Percentiles rank a stretch among this genome's conserved stretches.
phyloP scores from a whole-genome alignment of 331 rosid species.

The Malus hybrid region DNA sequence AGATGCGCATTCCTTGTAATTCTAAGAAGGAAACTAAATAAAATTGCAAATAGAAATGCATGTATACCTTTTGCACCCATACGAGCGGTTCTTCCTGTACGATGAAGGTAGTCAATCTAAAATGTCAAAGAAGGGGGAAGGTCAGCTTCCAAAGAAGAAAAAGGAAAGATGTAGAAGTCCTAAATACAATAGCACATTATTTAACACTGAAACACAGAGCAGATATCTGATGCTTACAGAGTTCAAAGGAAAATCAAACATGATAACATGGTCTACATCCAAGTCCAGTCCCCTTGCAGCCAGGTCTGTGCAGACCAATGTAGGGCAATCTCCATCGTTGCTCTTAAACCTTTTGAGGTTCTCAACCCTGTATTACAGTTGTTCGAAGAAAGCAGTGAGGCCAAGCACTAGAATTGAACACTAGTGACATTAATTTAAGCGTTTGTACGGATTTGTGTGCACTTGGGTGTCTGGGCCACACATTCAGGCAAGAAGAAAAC shows the following conservation, averaged over 20 bases:
- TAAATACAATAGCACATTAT: not conserved
- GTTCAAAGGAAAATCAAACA: conserved; percentile 94
- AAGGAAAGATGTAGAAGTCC: not conserved
- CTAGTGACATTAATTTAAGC: not conserved
- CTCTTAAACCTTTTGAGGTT: conserved; percentile 85
- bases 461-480: not conserved
- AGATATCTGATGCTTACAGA: conserved; percentile 46
- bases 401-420: conserved; percentile 11
- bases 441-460: not conserved
- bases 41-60: conserved; percentile 2
- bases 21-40: not conserved
- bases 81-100: conserved; percentile 99
- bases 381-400: conserved; percentile 5
- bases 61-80: conserved; percentile 93
- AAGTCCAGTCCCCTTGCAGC: conserved; percentile 97
- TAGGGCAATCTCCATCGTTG: conserved; percentile 80
- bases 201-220: not conserved
- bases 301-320: conserved; percentile 91
- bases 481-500: not conserved
- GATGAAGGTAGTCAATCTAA: conserved; percentile 95
- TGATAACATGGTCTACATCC: conserved; percentile 93
- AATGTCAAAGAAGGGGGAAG: conserved; percentile 8
- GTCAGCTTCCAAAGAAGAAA: conserved; percentile 1
- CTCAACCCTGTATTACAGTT: conserved; percentile 59
- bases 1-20: not conserved